These are phyloP conservation scores for Cucurbita moschata DNA, from an alignment of 306 rosid species.

Conservation along the genomic window DNA sequence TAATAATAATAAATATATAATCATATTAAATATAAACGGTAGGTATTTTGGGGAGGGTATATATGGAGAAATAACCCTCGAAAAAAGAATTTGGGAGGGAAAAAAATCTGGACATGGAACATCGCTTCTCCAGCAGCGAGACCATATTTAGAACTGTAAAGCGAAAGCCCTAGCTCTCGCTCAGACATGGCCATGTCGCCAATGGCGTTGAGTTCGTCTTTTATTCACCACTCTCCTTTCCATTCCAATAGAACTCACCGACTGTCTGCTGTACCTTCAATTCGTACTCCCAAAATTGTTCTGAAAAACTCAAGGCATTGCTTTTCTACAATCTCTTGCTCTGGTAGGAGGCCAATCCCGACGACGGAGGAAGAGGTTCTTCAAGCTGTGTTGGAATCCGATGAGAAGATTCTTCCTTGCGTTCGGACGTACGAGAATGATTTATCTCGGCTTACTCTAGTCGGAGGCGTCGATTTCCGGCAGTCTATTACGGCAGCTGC, in stretches of 20 bases:
- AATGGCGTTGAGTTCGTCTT: background rate
- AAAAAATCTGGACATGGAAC: background rate
- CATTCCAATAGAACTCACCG: background rate
- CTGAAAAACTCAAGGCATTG: conserved; percentile 9
- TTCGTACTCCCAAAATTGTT: conserved; percentile 1
- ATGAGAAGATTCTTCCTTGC: conserved; percentile 53
- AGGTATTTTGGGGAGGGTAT: background rate
- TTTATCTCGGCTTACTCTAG: conserved; percentile 41
- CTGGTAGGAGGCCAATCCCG: conserved; percentile 32
- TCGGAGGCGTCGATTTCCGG: conserved; percentile 58
- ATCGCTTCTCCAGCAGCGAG: background rate
- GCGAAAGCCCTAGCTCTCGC: background rate
- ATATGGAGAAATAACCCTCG: background rate
- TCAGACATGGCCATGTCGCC: background rate
- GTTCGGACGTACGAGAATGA: conserved; percentile 71
- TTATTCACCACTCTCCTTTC: background rate
- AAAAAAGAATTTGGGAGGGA: background rate
- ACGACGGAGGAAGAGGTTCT: conserved; percentile 57
- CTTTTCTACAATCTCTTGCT: conserved; percentile 27
- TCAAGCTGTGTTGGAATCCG: conserved; percentile 48
- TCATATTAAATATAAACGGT: too few species aligned
- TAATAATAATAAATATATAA: too few species aligned
- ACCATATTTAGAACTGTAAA: background rate
- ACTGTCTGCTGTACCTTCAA: background rate
- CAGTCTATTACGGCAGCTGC: conserved; percentile 89